phyloP scores from a whole-genome alignment of 345 rosid genomes.

The Trapa bicornis region DNA sequence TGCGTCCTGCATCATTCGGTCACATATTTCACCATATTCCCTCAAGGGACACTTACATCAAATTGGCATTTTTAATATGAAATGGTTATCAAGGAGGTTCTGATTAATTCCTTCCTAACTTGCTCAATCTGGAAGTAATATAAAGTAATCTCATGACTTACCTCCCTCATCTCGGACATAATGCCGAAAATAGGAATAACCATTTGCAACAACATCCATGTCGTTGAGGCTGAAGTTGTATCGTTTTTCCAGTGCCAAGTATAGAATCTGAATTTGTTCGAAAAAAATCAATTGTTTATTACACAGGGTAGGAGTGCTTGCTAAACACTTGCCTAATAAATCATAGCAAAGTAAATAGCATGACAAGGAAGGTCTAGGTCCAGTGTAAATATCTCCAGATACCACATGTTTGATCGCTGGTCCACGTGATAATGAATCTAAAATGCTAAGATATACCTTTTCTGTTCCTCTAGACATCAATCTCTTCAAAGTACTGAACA shows the following conservation, averaged over 20 bases:
- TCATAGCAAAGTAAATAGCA: neutral
- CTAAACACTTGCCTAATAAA: neutral
- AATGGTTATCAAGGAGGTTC: neutral
- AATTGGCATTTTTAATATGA: neutral
- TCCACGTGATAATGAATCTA: neutral
- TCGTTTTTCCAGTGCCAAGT: constrained; percentile 81
- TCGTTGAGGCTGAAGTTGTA: constrained; percentile 79
- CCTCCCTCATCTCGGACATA: constrained; percentile 37
- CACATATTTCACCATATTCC: neutral
- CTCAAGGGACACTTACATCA: neutral
- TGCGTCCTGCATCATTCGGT: constrained; percentile 22
- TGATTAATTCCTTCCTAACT: neutral
- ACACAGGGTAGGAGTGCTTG: neutral
- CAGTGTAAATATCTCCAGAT: neutral
- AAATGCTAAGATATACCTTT: constrained; percentile 8
- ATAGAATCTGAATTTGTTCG: constrained; percentile 35
- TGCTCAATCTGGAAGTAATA: neutral
- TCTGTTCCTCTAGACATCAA: constrained; percentile 33
- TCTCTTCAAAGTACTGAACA: constrained; percentile 33
- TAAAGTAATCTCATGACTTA: constrained; percentile 9
- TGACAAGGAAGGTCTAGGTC: neutral
- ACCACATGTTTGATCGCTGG: neutral
- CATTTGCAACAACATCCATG: constrained; percentile 62
- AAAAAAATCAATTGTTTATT: neutral
- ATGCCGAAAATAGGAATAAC: constrained; percentile 61